Evolutionary conservation across 2,329 filamentous ascomycete genomes (phyloP).

Genomic region (Akanthomyces lecanii): DNA sequence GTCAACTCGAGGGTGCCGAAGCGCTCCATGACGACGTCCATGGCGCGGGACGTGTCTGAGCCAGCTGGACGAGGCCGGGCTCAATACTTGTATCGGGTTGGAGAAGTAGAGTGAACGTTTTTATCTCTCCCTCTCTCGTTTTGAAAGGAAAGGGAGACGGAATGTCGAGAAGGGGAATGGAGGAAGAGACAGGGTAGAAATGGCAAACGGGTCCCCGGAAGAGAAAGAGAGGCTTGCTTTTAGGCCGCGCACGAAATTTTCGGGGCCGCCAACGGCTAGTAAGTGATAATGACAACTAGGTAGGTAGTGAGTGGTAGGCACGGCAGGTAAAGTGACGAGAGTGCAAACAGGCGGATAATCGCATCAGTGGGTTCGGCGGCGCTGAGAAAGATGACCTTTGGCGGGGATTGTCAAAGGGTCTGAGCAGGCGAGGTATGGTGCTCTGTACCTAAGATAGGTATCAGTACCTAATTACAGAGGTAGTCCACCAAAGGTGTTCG

Average conservation of each 20-base stretch:
- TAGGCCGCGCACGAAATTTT: too few species aligned
- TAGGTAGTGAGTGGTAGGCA: too few species aligned
- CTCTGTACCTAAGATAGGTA: neutral
- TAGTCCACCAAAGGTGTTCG: neutral
- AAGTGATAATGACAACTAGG: too few species aligned
- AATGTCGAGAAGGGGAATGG: too few species aligned
- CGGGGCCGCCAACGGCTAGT: too few species aligned
- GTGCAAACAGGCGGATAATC: neutral
- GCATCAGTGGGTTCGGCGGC: neutral
- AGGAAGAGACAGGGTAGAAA: neutral
- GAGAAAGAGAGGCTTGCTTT: neutral
- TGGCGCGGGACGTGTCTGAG: constrained; percentile 20
- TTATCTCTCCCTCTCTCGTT: too few species aligned
- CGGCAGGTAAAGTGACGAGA: too few species aligned
- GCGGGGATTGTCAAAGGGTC: neutral
- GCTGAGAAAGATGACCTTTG: neutral
- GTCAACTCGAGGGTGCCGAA: constrained; percentile 28
- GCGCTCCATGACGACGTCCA: constrained; percentile 31
- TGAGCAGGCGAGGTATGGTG: neutral
- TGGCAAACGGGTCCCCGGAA: neutral
- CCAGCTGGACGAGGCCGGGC: neutral
- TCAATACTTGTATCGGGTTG: neutral
- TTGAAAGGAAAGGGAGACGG: too few species aligned
- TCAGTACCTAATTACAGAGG: neutral
- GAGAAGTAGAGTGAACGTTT: too few species aligned